Base-by-base conservation (phyloP, 257 asterid species). In the Solanum clarkiae region DNA sequence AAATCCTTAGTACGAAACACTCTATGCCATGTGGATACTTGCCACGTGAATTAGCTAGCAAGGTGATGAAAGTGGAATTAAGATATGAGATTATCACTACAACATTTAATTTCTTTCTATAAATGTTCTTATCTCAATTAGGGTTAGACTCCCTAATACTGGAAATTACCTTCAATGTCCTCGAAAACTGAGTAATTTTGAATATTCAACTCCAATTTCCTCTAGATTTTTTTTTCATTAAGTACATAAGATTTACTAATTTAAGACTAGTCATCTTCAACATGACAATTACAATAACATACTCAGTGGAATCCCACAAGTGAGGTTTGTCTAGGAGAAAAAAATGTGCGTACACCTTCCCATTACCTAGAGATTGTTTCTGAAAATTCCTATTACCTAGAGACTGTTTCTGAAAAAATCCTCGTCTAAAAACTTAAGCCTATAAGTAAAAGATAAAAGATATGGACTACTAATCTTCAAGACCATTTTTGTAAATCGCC, bases 221-320 rank as follows among this genome's bases (percentile, higher is more conserved):
- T n/a, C 7, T n/a, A 17, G 17, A 16, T 42, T 10, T 10, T 49
- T 59, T 59, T 20, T n/a, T 12, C 13, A 60, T 20, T 5, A 9
- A n/a, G 29, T 14, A 59, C 12, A 20, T 9, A n/a, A 10, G 66
- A 20, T 59, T 9, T 32, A 20, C 6, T 9, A 59, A 57, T 57
- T 56, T 10, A 55, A 55, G 10, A 56, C 22, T 4, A 56, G 16
- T 5, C 3, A 14, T 15, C 7, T 53, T 32, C 32, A 29, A 32
- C 4, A 32, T 32, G 36, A 29, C 1, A 29, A 29, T 2, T 29
- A 29, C 32, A 29, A 29, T 29, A 29, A 32, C 36, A 32, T 32
- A 32, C 0, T 3, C 3, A 32, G 36, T 32, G 4, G 0, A 32
- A 32, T 32, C 3, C 0, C 0, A 32, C 4, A 32, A 32, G 36